Base-by-base conservation (phyloP, 179 eudicot genomes). In the Sideroxylon spinosum region DNA sequence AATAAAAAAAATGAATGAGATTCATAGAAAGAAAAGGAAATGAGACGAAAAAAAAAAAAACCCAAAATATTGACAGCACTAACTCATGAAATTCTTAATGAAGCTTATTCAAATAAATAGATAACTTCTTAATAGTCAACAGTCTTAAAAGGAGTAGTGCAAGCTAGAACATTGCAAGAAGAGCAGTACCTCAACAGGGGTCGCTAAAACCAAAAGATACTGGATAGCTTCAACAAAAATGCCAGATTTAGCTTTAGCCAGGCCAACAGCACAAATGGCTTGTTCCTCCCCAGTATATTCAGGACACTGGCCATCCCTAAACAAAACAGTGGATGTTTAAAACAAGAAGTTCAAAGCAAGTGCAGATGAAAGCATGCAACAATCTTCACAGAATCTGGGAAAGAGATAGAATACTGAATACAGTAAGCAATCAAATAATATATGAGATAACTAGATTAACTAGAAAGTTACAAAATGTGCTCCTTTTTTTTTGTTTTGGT, bases 251-350 rank as follows among this genome's bases (percentile, higher is more conserved):
- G 92, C 87, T 86, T 92, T 94, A 71, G 88, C 93, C 59, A 96
- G 85, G 84, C 97, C 98, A 85, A 96, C 98, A 75, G 98, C 98
- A 85, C 98, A 94, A 46, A 96, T 94, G 84, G 97, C 97, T 90
- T 96, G 97, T 82, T 94, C 98, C 88, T 96, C 99, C 65, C 90
- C 96, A 78, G 88, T 90, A 79, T 90, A 96, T 87, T 96, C 99
- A 68, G 94, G 97, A 80, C 99, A 96, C 69, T 94, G 99, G 52
- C 96, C 98, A 89, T 96, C 99, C 96, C 99, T 96, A 78, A 53
- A 77, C 67, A 80, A 73, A 55, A 37, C 49, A 32, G 16, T 23
- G 72, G 63, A 59, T n/a, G 46, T 67, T 14, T 29, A 82, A 78
- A 56, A 78, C 75, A 68, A 70, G 64, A 61, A 76, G 71, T 17